Evolutionary conservation across 139 green algal species (phyloP), one percentile per base, ranked within the genome.

Genomic region (Closterium sp.): DNA sequence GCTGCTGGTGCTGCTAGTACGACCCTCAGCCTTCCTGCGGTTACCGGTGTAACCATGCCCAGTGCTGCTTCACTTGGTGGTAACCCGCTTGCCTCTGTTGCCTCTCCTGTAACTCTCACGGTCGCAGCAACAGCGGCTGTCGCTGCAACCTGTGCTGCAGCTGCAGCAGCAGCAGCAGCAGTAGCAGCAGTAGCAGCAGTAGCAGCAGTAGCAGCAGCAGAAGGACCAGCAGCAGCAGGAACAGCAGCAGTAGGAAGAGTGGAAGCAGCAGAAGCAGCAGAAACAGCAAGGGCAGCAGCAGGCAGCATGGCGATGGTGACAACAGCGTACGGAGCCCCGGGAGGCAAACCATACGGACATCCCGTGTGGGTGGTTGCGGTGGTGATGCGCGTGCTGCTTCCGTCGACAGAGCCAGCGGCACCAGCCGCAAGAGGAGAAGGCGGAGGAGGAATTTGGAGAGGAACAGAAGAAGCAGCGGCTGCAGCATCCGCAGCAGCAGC

Each of bases 271-370:
- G 85, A 7, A 89, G 85, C 85, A 89, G 28, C 85, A 89, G n/a
- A 76, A n/a, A 89, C 28, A 43, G 64, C 28, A 43, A 34, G 2
- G 66, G 35, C 16, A 84, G 86, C 31, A 89, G 86, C 38, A n/a
- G 89, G 89, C 4, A 91, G n/a, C 89, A 91, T 91, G 9, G 89
- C 89, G 19, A 91, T 69, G n/a, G 89, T 91, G 2, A 91, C 36
- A 30, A 91, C 89, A 10, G 21, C 28, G 21, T 55, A 91, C 0
- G 30, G 30, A 7, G 89, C 34, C 8, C 89, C 89, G 35, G 30
- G 34, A 31, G 66, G 66, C 89, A 91, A 32, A 3, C 66, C 35
- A 34, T 88, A 91, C 4, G 89, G 89, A 34, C 88, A 88, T n/a
- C n/a, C n/a, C n/a, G n/a, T n/a, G 25, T 7, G 32, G 4, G 7